Conservation (phyloP, 768 basidiomycete species). For the Mycena kentingensis region DNA sequence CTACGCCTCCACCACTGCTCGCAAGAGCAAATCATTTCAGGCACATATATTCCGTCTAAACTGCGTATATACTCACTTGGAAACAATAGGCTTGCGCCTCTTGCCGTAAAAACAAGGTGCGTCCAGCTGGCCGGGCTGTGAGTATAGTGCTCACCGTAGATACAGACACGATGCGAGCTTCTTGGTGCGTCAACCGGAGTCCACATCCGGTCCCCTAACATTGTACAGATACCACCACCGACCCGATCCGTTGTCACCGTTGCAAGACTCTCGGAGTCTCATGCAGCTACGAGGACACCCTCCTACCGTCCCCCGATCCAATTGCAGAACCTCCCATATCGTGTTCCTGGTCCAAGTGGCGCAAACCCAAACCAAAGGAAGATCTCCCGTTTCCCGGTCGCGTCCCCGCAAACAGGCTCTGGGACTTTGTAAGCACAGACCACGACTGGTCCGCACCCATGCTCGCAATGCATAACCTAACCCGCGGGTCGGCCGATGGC, state of each 20-base stretch:
- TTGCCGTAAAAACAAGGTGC: slow-evolving; percentile 47
- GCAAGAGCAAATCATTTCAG: background rate
- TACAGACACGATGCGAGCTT: slow-evolving; percentile 46
- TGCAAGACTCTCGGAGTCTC: slow-evolving; percentile 42
- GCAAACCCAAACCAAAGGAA: background rate
- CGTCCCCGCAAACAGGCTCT: slow-evolving; percentile 20
- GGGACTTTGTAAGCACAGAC: slow-evolving; percentile 39
- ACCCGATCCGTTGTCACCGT: slow-evolving; percentile 38
- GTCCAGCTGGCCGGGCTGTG: too few relatives aligned
- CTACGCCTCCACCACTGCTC: too few relatives aligned
- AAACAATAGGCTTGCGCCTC: slow-evolving; percentile 45
- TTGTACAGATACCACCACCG: background rate
- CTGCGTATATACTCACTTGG: background rate
- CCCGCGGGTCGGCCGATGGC: too few relatives aligned
- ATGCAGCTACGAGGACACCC: slow-evolving; percentile 40
- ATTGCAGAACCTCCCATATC: background rate
- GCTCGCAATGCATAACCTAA: slow-evolving; percentile 42
- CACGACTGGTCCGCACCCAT: slow-evolving; percentile 44
- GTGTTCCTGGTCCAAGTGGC: background rate
- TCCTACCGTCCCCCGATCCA: background rate
- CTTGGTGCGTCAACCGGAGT: slow-evolving; percentile 35
- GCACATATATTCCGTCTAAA: slow-evolving; percentile 1
- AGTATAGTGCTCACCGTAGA: too few relatives aligned
- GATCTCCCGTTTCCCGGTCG: background rate
- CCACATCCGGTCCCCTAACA: background rate